Evolutionary conservation across 441 rosid genomes (phyloP).

Genomic region (Capsella rubella): DNA sequence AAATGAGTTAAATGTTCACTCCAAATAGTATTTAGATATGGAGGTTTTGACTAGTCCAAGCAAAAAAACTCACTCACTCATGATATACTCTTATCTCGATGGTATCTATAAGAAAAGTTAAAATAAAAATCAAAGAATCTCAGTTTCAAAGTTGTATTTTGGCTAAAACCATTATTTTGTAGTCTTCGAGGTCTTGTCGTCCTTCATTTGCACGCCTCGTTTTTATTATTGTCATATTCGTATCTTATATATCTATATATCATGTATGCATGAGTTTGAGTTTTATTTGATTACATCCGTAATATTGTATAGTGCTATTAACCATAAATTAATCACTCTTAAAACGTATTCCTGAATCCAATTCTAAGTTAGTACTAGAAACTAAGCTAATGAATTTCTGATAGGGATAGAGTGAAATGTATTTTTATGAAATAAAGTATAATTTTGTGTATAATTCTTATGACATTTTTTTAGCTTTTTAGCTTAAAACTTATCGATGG

Average conservation of each 20-base stretch:
- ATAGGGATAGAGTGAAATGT: no score
- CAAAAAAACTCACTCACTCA: conserved; percentile 33
- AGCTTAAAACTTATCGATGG: no score
- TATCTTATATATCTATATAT: conserved; percentile 8
- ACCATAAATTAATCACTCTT: not conserved
- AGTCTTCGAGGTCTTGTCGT: conserved; percentile 57
- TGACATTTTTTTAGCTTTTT: no score
- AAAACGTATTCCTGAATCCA: no score
- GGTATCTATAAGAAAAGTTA: conserved; percentile 1
- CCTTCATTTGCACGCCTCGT: conserved; percentile 43
- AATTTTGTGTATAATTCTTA: no score
- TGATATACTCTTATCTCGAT: conserved; percentile 36
- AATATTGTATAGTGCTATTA: not conserved
- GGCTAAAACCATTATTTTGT: conserved; percentile 45
- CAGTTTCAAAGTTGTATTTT: conserved; percentile 46
- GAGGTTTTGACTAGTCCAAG: conserved; percentile 45
- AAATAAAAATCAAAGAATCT: conserved; percentile 27
- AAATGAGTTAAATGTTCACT: conserved; percentile 16
- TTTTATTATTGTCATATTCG: conserved; percentile 37
- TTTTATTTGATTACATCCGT: no score
- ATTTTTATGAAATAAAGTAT: no score
- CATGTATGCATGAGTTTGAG: not conserved
- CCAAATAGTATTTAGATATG: conserved; percentile 7
- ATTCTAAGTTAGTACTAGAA: no score
- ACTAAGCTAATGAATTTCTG: no score